Evolutionary conservation across 2,329 filamentous ascomycete genomes (phyloP).

Genomic region (Daldinia sp.): DNA sequence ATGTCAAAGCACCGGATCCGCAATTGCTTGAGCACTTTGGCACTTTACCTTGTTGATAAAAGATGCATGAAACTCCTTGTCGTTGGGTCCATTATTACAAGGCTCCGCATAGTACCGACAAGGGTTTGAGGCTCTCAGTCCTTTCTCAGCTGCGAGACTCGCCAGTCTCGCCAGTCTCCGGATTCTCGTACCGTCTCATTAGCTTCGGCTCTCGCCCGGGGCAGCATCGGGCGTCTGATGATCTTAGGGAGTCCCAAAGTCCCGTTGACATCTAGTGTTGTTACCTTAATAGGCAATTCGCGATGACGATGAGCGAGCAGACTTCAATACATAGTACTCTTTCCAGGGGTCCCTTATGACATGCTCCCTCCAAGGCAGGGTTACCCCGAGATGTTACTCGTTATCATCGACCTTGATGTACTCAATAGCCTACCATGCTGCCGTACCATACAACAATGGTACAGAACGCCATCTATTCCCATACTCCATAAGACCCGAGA

Average conservation of each 20-base stretch:
- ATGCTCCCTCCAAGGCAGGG: conserved; percentile 15
- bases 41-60: conserved; percentile 16
- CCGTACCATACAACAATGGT: background rate
- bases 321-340: background rate
- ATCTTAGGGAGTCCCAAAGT: background rate
- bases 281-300: background rate
- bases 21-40: conserved; percentile 10
- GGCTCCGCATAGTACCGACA: conserved; percentile 20
- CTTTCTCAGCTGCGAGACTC: conserved; percentile 4
- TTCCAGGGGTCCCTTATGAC: background rate
- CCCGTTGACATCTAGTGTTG: background rate
- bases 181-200: conserved; percentile 26
- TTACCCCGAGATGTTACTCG: conserved; percentile 30
- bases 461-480: conserved; percentile 13
- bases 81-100: conserved; percentile 21
- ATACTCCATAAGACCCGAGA: conserved; percentile 20
- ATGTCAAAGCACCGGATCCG: conserved; percentile 20
- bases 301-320: conserved; percentile 1
- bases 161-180: conserved; percentile 5
- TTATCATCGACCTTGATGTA: conserved; percentile 13
- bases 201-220: conserved; percentile 34
- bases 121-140: conserved; percentile 27
- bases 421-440: background rate
- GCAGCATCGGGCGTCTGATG: conserved; percentile 21
- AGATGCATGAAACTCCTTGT: conserved; percentile 15